phyloP scores from a whole-genome alignment of 371 early-diverging fungal species.

The Haplosporangium sp. region DNA sequence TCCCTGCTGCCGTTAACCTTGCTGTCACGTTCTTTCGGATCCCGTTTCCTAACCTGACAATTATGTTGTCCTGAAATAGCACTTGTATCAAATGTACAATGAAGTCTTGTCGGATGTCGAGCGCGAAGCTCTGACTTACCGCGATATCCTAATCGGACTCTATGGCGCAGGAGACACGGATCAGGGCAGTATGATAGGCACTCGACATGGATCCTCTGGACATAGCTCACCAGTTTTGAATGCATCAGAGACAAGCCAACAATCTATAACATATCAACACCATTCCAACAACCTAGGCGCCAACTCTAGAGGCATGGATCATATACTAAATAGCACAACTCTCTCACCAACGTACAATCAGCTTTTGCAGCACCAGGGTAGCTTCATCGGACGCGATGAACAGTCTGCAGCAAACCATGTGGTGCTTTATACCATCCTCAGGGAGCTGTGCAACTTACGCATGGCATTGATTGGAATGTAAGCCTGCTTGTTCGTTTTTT shows the following conservation, averaged over 20 bases:
- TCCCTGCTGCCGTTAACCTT: neutral
- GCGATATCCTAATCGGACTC: constrained; percentile 13
- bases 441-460: constrained; percentile 39
- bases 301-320: constrained; percentile 1
- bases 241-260: constrained; percentile 23
- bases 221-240: constrained; percentile 28
- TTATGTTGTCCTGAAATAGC: neutral
- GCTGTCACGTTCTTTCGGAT: neutral
- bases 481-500: neutral
- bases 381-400: constrained; percentile 29
- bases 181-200: neutral
- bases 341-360: constrained; percentile 9
- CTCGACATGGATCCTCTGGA: constrained; percentile 21
- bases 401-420: constrained; percentile 40
- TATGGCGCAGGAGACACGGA: constrained; percentile 7
- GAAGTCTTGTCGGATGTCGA: constrained; percentile 36
- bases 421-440: constrained; percentile 42
- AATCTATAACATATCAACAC: constrained; percentile 25
- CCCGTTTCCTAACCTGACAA: neutral
- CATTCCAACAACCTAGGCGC: constrained; percentile 5
- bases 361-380: constrained; percentile 3
- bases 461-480: constrained; percentile 40
- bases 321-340: constrained; percentile 1
- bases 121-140: constrained; percentile 25
- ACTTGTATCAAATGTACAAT: constrained; percentile 37